A percentile compares a stretch with the other conserved stretches of the same genome.
Evolutionary conservation across 2,329 filamentous ascomycete genomes (phyloP).

Genomic region (Colletotrichum noveboracense): DNA sequence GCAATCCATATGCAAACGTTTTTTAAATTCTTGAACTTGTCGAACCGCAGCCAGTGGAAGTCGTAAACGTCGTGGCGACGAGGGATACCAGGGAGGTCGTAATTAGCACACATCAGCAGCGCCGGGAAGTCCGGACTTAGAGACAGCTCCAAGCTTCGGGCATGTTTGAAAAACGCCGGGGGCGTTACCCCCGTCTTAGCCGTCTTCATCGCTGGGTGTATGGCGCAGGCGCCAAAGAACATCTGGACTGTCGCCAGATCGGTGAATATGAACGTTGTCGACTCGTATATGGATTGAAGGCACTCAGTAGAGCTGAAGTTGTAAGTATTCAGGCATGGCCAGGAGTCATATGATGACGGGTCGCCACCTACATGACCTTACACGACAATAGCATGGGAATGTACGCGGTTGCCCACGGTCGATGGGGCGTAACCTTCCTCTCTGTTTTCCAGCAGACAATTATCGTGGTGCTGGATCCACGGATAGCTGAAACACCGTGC

Average conservation of each 20-base stretch:
- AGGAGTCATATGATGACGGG: neutral
- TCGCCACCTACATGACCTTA: neutral
- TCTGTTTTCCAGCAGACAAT: neutral
- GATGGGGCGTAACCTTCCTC: accelerated
- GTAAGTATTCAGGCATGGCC: neutral
- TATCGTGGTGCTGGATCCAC: neutral
- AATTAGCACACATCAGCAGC: neutral
- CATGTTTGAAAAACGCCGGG: neutral
- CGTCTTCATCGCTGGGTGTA: neutral
- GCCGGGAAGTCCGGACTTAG: neutral
- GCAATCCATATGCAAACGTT: neutral
- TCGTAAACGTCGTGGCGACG: neutral
- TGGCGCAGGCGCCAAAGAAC: neutral
- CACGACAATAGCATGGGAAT: slow-evolving; percentile 6
- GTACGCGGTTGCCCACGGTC: neutral
- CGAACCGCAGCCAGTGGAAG: slow-evolving; percentile 2
- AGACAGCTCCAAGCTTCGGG: neutral
- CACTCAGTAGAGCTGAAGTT: neutral
- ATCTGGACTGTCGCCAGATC: neutral
- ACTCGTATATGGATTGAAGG: slow-evolving; percentile 2
- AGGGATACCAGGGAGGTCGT: neutral
- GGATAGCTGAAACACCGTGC: neutral
- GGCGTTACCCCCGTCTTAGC: neutral
- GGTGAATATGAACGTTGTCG: slow-evolving; percentile 4
- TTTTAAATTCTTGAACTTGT: neutral